Base-by-base conservation (phyloP, 208 protist species). In the Novymonas esmeraldas region DNA sequence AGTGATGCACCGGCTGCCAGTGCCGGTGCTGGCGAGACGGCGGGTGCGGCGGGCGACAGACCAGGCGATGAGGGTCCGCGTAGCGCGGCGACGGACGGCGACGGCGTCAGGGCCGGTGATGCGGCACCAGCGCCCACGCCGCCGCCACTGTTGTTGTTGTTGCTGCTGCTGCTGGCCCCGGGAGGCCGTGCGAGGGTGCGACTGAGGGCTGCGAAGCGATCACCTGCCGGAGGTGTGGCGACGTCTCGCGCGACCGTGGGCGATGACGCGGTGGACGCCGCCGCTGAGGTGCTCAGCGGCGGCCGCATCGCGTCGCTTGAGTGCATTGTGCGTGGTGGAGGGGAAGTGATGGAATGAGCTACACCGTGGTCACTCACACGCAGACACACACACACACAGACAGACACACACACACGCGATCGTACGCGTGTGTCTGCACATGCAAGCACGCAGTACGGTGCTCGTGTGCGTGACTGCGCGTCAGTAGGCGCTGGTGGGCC, bases 191-290 rank as follows among this genome's bases (percentile, higher is more conserved):
- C 49, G 16, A 69, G 64, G 50, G 58, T 44, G 33, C 68, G 18
- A 52, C 54, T 63, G 24, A 68, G 61, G 4, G 60, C 69, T 9
- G 61, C 69, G 38, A 75, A 75, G 42, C 69, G 69, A 36, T 64
- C 20, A 18, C 20, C 6, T 5, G 26, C 6, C 9, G 36, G 41
- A 11, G 36, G 36, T 31, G 56, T n/a, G 26, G 20, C 34, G 10
- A 18, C 41, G n/a, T n/a, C 39, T 46, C 38, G 24, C 4, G 46
- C 4, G 41, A 41, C 38, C 1, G 44, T 20, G 5, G 33, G 24
- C 18, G 57, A 9, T 2, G 34, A 26, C 6, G 58, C 13, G 29
- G 14, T 13, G 34, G 54, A 50, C 5, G 57, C 18, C 14, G 42
- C 6, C 34, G 31, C 29, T 39, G 56, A 28, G 6, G 56, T 20